Base-by-base conservation (phyloP, 1,284 basidiomycete species). In the Fomitopsis palustris region DNA sequence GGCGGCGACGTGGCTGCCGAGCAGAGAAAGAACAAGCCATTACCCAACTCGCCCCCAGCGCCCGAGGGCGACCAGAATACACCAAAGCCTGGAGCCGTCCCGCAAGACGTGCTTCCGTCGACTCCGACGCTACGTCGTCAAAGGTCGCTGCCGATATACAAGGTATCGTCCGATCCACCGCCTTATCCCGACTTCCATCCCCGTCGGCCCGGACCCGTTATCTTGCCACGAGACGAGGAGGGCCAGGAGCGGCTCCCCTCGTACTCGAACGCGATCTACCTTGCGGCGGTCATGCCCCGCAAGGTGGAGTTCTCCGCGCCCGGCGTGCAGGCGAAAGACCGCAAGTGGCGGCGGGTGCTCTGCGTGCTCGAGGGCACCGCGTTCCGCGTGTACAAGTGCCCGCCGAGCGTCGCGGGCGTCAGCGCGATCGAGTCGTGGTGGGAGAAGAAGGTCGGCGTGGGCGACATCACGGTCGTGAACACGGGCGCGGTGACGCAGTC, bases 221-320 rank as follows among this genome's bases (percentile, higher is more conserved):
- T 85, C 55, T 59, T 66, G 57, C 76, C 75, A 29, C 73, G 73
- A 16, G 78, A 80, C 31, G 87, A 90, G 64, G 96, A 98, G 70
- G 96, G 93, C 21, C 76, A 68, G 41, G 96, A 99, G 75, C 75
- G 74, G 43, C 80, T 99, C 2, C 96, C 97, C 0, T 45, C 67
- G 1, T 99, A 99, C 74, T 84, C 81, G 64, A 98, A 97, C 75
- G 70, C 78, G 47, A 86, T 98, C 16, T 90, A 94, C 71, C 86
- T 99, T 65, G 83, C 87, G 54, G 93, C 91, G 2, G 84, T 90
- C 61, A 83, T 99, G 77, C 90, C 92, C 4, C 86, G 93, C 55
- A 99, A 99, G 81, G 87, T 96, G 88, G 96, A 99, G 78, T 98
- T 99, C 71, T 78, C 75, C 1, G 77, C 83, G 16, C 93, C 95